phyloP scores from a whole-genome alignment of 1,284 basidiomycete species.

The Ceratobasidium theobromae region DNA sequence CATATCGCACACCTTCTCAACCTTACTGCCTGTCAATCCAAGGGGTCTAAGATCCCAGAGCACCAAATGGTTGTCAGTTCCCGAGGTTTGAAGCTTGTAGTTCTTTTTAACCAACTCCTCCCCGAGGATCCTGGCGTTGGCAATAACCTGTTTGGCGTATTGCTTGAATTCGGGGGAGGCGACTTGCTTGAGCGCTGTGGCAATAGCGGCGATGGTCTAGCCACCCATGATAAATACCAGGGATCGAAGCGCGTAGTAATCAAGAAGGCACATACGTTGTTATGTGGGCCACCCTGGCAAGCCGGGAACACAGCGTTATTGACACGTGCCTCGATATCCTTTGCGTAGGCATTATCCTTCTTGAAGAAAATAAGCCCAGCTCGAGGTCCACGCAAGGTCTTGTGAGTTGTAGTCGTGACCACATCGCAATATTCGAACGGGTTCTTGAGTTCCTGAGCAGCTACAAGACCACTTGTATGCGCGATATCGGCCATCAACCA shows the following conservation, averaged over 20 bases:
- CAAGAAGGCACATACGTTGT: slow-evolving; percentile 70
- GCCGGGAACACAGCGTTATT: slow-evolving; percentile 99
- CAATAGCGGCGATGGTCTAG: slow-evolving; percentile 93
- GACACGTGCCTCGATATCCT: slow-evolving; percentile 91
- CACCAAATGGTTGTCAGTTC: slow-evolving; percentile 97
- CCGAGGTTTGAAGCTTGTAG: slow-evolving; percentile 96
- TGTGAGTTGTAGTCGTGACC: slow-evolving; percentile 98
- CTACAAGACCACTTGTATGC: slow-evolving; percentile 95
- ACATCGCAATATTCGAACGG: slow-evolving; percentile 98
- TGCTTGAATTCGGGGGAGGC: slow-evolving; percentile 87
- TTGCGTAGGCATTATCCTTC: slow-evolving; percentile 75
- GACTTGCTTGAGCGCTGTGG: slow-evolving; percentile 93
- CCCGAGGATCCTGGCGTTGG: slow-evolving; percentile 80
- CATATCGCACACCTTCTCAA: slow-evolving; percentile 98
- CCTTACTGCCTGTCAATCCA: slow-evolving; percentile 94
- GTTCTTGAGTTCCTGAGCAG: slow-evolving; percentile 87
- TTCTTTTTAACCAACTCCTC: slow-evolving; percentile 70
- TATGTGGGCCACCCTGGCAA: slow-evolving; percentile 99
- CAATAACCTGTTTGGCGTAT: slow-evolving; percentile 94
- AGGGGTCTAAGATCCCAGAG: slow-evolving; percentile 98
- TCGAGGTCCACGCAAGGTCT: slow-evolving; percentile 97
- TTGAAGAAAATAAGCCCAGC: slow-evolving; percentile 99
- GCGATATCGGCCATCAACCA: slow-evolving; percentile 97
- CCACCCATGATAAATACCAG: neutral
- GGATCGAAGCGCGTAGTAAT: slow-evolving; percentile 11